These are phyloP conservation scores for Glycyrrhiza uralensis DNA, from an alignment of 306 rosid genomes.

Conservation along the genomic window DNA sequence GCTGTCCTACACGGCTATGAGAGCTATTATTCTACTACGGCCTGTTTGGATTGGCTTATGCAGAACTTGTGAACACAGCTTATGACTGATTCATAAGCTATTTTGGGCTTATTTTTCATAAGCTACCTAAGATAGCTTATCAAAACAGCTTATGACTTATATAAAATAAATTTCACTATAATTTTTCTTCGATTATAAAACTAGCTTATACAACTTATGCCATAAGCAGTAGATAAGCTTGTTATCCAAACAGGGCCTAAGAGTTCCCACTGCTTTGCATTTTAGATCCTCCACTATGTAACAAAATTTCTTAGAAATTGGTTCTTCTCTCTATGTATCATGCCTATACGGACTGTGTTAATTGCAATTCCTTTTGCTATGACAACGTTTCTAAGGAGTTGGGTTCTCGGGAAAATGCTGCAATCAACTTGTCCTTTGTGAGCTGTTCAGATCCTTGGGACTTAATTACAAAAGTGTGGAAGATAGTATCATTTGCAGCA, in stretches of 20 bases:
- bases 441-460: constrained; percentile 76
- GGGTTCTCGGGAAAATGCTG: constrained; percentile 64
- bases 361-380: constrained; percentile 38
- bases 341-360: constrained; percentile 52
- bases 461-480: constrained; percentile 75
- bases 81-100: no score
- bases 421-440: constrained; percentile 79
- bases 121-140: no score
- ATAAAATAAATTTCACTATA: no score
- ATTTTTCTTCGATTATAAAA: no score
- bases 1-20: constrained; percentile 63
- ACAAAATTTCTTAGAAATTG: constrained; percentile 52
- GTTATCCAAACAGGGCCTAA: no score
- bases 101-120: no score
- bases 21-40: constrained; percentile 62
- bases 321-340: constrained; percentile 46
- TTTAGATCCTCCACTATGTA: constrained; percentile 39
- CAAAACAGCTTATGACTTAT: no score
- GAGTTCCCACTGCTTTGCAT: constrained; percentile 39
- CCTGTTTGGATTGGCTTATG: no score
- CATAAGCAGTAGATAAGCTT: no score
- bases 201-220: no score
- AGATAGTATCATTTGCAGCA: constrained; percentile 52
- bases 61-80: no score
- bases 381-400: constrained; percentile 48